Evolutionary conservation across 2,329 filamentous ascomycete species (phyloP), one percentile per base, ranked within the genome.

Genomic region (Cladosporium velox): DNA sequence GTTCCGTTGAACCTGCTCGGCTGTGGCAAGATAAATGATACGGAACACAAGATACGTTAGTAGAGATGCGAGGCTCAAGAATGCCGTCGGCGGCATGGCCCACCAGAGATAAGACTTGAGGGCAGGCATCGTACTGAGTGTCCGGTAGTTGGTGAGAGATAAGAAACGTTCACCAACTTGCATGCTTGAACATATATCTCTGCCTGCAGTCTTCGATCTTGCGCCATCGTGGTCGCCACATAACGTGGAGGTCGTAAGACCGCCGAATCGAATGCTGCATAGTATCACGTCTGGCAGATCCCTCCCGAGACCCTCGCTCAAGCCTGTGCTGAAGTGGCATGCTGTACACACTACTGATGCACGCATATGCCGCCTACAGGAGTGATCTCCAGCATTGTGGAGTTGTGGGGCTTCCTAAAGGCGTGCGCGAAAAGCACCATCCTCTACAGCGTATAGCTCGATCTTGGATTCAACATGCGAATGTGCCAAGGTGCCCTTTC

Each of bases 41-140:
- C 61, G 61, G 15, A 64, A 64, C 24, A 57, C 61, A 32, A 64
- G 61, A 64, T 64, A 64, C 6, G 61, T 64, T 18, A 64, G 24
- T 14, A 64, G 15, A 3, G 61, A 55, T 7, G 61, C 51, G 12
- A 64, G 35, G 26, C 51, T 57, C 18, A 64, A 35, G 11, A 64
- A 57, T 30, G 61, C 61, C 28, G 61, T 64, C 18, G 61, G 61
- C 14, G 61, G 61, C 61, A 64, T 64, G 21, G 61, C 61, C 61
- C 55, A 47, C 61, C 61, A 64, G 8, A 64, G 34, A 38, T 38
- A 57, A 30, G 51, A 44, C 38, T 47, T 55, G 18, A 57, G 34
- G 8, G 18, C 18, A 21, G 61, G 24, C 61, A 55, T 57, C 24
- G 44, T 64, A 6, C n/a, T 32, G 18, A n/a, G 52, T 34, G n/a